phyloP scores from a whole-genome alignment of 345 rosid genomes.

The Brassica cretica region DNA sequence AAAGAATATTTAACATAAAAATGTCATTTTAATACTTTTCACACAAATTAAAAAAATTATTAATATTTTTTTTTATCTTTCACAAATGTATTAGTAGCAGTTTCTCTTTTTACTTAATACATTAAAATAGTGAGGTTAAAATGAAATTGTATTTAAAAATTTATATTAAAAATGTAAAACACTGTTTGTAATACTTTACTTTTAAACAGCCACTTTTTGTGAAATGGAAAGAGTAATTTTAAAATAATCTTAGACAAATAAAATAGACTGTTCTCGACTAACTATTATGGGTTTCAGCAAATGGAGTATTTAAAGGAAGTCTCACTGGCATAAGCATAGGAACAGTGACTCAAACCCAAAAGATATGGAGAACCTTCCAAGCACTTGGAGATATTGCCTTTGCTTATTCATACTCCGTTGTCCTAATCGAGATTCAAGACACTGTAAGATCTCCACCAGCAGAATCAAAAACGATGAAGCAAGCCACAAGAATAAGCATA shows the following conservation, averaged over 20 bases:
- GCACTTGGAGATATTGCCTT: constrained; percentile 92
- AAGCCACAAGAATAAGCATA: constrained; percentile 45
- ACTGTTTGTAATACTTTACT: neutral
- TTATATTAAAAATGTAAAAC: neutral
- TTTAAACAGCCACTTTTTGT: too few species aligned
- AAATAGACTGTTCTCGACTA: neutral
- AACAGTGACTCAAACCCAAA: constrained; percentile 60
- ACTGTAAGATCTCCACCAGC: constrained; percentile 54
- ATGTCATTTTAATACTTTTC: neutral
- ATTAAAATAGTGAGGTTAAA: neutral
- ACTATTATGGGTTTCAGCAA: constrained; percentile 33
- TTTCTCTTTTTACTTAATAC: too few species aligned
- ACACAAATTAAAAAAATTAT: neutral
- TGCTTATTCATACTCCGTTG: constrained; percentile 72
- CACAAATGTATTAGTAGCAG: too few species aligned
- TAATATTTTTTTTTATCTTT: too few species aligned
- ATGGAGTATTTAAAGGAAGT: constrained; percentile 57
- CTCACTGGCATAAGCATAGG: constrained; percentile 75
- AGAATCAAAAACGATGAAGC: constrained; percentile 50
- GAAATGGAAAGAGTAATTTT: too few species aligned
- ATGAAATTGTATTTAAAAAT: too few species aligned
- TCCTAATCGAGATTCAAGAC: constrained; percentile 81
- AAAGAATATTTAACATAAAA: neutral
- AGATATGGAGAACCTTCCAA: constrained; percentile 80
- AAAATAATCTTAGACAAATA: neutral